phyloP scores from a whole-genome alignment of 805 yeast species.

The Debaryomyces prosopidis region DNA sequence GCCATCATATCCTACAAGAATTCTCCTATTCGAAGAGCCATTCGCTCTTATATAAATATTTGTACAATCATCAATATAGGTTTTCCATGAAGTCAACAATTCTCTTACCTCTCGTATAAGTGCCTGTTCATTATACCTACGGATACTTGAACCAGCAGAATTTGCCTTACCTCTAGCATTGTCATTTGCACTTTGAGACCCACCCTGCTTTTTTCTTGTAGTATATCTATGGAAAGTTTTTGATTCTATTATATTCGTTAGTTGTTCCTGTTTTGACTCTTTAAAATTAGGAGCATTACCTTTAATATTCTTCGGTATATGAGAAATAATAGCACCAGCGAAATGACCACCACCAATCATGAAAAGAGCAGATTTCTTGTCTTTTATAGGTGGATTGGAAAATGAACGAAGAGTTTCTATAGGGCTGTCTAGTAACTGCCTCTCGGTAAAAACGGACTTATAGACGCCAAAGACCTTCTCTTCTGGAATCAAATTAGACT shows the following conservation, averaged over 20 bases:
- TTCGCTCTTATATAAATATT: conserved; percentile 79
- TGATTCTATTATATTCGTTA: conserved; percentile 65
- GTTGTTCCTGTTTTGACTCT: conserved; percentile 56
- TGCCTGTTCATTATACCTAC: conserved; percentile 89
- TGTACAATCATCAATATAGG: conserved; percentile 58
- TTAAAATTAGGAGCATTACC: conserved; percentile 51
- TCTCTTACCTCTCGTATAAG: conserved; percentile 76
- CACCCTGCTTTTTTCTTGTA: conserved; percentile 96
- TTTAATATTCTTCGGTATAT: conserved; percentile 53
- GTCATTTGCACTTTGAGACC: conserved; percentile 91
- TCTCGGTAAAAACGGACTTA: conserved; percentile 56
- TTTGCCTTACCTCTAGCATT: conserved; percentile 93
- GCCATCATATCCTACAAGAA: conserved; percentile 67
- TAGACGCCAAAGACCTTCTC: conserved; percentile 63
- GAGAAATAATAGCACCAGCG: conserved; percentile 91
- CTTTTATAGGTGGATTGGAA: conserved; percentile 20
- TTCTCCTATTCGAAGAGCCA: conserved; percentile 65
- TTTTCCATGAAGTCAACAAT: conserved; percentile 65
- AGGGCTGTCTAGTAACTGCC: conserved; percentile 46
- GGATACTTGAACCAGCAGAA: conserved; percentile 88
- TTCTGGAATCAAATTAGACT: conserved; percentile 45
- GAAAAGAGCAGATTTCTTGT: conserved; percentile 67
- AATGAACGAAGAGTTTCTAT: conserved; percentile 44
- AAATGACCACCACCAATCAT: conserved; percentile 99
- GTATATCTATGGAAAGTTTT: conserved; percentile 94